Evolutionary conservation across 1,284 basidiomycete species (phyloP).

Genomic region (Tremellales sp.): DNA sequence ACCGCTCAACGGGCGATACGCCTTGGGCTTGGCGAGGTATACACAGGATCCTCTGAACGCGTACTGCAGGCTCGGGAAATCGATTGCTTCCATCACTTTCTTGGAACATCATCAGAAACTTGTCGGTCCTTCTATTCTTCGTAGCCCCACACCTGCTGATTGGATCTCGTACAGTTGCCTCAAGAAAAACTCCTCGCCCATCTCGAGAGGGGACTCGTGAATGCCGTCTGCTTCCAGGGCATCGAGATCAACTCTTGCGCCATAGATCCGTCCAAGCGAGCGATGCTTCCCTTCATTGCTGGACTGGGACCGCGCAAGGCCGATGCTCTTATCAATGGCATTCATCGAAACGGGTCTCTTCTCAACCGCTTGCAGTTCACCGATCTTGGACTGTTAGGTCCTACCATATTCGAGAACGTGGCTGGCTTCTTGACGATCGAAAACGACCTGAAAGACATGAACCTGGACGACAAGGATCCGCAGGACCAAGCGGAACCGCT

Average conservation of each 20-base stretch:
- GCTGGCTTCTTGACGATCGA: constrained; percentile 86
- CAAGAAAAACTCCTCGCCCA: constrained; percentile 75
- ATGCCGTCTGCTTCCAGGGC: constrained; percentile 85
- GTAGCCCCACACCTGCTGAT: background rate
- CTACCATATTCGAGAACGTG: constrained; percentile 84
- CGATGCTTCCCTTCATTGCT: constrained; percentile 83
- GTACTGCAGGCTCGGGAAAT: constrained; percentile 77
- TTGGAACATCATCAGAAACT: constrained; percentile 83
- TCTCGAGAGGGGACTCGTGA: constrained; percentile 83
- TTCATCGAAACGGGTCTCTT: constrained; percentile 68
- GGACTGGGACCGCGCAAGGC: constrained; percentile 96
- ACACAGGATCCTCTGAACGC: constrained; percentile 91
- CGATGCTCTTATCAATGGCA: constrained; percentile 76
- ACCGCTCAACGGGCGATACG: constrained; percentile 82
- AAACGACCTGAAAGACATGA: constrained; percentile 59
- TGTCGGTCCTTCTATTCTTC: constrained; percentile 52
- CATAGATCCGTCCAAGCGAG: constrained; percentile 78
- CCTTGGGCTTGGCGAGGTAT: constrained; percentile 89
- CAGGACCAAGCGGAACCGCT: constrained; percentile 76
- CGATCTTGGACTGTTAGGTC: constrained; percentile 65
- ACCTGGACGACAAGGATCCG: constrained; percentile 53
- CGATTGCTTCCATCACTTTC: constrained; percentile 75
- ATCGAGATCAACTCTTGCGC: constrained; percentile 94
- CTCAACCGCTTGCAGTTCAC: constrained; percentile 83
- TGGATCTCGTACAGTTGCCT: constrained; percentile 61